Conservation (phyloP, 345 rosid genomes). For the Camelina neglecta region DNA sequence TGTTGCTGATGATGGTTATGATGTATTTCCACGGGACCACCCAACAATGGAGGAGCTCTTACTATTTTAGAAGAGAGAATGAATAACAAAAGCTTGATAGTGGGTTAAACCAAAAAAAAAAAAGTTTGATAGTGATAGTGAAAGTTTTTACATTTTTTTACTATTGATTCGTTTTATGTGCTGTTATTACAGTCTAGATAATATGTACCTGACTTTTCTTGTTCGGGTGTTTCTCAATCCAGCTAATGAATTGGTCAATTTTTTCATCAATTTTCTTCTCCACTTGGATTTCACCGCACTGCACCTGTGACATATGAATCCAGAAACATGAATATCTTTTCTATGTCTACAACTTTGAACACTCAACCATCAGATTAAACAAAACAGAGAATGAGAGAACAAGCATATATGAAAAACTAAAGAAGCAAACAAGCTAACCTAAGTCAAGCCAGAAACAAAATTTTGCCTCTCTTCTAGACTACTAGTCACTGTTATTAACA, state of each 20-base stretch:
- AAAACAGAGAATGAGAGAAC: neutral
- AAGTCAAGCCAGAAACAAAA: neutral
- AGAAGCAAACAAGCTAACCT: neutral
- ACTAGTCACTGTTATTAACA: too few relatives aligned
- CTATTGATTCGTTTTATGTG: too few relatives aligned
- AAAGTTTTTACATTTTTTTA: neutral
- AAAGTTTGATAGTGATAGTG: neutral
- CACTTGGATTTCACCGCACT: constrained; percentile 84
- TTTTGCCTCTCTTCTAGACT: neutral
- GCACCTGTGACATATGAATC: constrained; percentile 54
- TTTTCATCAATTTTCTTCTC: constrained; percentile 96
- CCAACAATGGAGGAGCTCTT: constrained; percentile 43
- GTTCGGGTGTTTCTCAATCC: constrained; percentile 96
- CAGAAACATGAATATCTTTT: neutral
- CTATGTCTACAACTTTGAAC: neutral
- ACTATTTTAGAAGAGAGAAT: constrained; percentile 26
- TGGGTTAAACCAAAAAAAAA: too few relatives aligned
- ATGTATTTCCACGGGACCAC: constrained; percentile 52
- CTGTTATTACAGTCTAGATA: too few relatives aligned
- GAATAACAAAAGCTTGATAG: constrained; percentile 17
- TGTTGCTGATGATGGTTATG: constrained; percentile 43
- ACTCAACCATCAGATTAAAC: neutral
- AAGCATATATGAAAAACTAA: neutral
- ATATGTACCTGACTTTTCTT: constrained; percentile 85
- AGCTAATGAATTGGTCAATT: constrained; percentile 83